Conservation (phyloP, 169 alveolate genomes). For the Plasmodium malariae region DNA sequence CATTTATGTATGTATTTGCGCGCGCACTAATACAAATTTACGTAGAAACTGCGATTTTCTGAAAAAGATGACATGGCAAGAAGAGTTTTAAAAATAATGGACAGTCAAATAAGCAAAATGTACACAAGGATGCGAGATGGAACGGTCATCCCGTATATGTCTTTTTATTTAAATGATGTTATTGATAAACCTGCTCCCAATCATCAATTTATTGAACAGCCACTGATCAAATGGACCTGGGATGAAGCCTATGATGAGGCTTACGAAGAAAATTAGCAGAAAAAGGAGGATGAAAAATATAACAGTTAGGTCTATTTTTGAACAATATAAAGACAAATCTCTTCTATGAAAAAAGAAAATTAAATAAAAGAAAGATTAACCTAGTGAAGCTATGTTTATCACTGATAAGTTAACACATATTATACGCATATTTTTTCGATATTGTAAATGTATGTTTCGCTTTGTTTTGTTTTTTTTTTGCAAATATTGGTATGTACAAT, state of each 20-base stretch:
- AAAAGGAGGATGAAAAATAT: neutral
- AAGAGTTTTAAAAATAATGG: conserved; percentile 93
- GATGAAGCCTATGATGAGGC: conserved; percentile 95
- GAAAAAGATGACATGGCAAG: conserved; percentile 93
- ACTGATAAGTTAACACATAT: too few species aligned
- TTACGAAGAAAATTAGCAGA: conserved; percentile 82
- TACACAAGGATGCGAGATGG: conserved; percentile 94
- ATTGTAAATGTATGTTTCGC: too few species aligned
- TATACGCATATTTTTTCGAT: too few species aligned
- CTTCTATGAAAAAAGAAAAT: too few species aligned
- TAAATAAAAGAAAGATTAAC: too few species aligned
- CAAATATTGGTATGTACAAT: too few species aligned
- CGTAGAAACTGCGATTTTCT: conserved; percentile 85
- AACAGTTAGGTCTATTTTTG: neutral
- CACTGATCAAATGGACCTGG: conserved; percentile 95
- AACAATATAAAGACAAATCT: too few species aligned
- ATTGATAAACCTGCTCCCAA: conserved; percentile 91
- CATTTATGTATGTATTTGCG: neutral
- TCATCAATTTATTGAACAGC: conserved; percentile 89
- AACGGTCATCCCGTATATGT: conserved; percentile 91
- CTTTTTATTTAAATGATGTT: conserved; percentile 88
- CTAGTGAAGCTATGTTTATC: too few species aligned
- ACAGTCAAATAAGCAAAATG: conserved; percentile 91
- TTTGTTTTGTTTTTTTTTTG: too few species aligned
- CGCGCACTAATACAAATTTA: neutral